Base-by-base conservation (phyloP, 1,284 basidiomycete species). In the Cystobasidium slooffiae region DNA sequence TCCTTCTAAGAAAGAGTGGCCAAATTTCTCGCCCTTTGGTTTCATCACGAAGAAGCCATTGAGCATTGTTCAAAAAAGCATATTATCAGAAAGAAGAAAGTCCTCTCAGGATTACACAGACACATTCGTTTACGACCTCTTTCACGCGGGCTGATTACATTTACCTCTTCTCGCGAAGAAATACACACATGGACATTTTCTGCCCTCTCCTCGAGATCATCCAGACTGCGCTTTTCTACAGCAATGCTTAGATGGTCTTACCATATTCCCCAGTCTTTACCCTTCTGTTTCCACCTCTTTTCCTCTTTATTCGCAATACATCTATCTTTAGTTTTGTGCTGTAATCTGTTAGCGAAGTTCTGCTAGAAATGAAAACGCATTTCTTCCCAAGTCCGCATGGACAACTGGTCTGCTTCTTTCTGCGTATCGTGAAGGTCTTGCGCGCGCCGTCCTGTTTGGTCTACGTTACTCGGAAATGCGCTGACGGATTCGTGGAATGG, bases 141-240 rank as follows among this genome's bases (percentile, higher is more conserved):
- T 59, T 18, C 18, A 59, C 56, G 37, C 56, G n/a, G n/a, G 3
- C 14, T n/a, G 46, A 12, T 14, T 49, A 49, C 46, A 49, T 31
- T 31, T 31, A 31, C 31, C 31, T 31, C 31, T 31, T 31, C 31
- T n/a, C 31, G 31, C 31, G 31, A 31, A 31, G 31, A 31, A 31
- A 49, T 43, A 59, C 43, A 59, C n/a, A 59, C 31, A 59, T 43
- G 56, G 56, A 59, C 56, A 59, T 9, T 59, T 20, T n/a, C 46
- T n/a, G 14, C 46, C 46, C 39, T 59, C 37, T 59, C 22, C 43
- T 59, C 56, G 2, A 5, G 20, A 14, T 31, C 31, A 14, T 59
- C n/a, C 14, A 16, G 10, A 18, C 24, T 12, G 24, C n/a, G 18
- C n/a, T 22, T 22, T 58, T 59, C 20, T 22, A 41, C 39, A 22